Percentiles rank a stretch among this genome's conserved stretches.
phyloP scores from a whole-genome alignment of 1,284 basidiomycete species.

The Naganishia albida region DNA sequence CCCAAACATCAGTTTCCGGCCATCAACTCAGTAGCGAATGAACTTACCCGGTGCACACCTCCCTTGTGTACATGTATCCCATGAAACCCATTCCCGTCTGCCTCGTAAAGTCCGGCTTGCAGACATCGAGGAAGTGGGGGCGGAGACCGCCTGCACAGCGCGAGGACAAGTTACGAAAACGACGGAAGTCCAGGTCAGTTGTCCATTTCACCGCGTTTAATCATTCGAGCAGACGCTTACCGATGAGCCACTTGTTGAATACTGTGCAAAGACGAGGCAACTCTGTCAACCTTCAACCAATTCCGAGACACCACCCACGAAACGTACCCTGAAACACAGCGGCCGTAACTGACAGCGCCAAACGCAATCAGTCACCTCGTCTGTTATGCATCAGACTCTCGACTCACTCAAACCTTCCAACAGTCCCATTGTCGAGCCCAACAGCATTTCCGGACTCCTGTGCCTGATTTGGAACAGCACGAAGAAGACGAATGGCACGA shows the following conservation, averaged over 20 bases:
- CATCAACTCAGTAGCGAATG: background rate
- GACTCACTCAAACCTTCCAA: slow-evolving; percentile 56
- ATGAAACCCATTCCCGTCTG: slow-evolving; percentile 57
- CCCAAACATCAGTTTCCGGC: background rate
- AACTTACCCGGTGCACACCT: slow-evolving; percentile 58
- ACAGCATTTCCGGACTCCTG: slow-evolving; percentile 57
- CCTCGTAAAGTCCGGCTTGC: slow-evolving; percentile 56
- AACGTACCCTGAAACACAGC: slow-evolving; percentile 23
- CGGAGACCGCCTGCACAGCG: slow-evolving; percentile 52
- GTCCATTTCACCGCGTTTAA: background rate
- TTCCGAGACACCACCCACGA: no score
- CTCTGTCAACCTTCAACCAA: background rate
- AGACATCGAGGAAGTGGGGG: slow-evolving; percentile 61
- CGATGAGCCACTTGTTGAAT: slow-evolving; percentile 63
- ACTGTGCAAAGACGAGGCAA: slow-evolving; percentile 50
- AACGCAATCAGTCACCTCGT: slow-evolving; percentile 27
- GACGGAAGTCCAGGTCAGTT: background rate
- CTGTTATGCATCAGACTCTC: slow-evolving; percentile 39
- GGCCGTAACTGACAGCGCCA: slow-evolving; percentile 2
- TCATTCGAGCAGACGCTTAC: no score
- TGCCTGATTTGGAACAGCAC: slow-evolving; percentile 55
- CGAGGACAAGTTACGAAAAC: background rate
- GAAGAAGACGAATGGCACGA: slow-evolving; percentile 62
- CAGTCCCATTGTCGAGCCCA: slow-evolving; percentile 61
- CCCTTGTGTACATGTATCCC: slow-evolving; percentile 58